Evolutionary conservation across 108 stramenopile species (phyloP), one percentile per base, ranked within the genome.

Genomic region (Pseudonitzschia multistriata): DNA sequence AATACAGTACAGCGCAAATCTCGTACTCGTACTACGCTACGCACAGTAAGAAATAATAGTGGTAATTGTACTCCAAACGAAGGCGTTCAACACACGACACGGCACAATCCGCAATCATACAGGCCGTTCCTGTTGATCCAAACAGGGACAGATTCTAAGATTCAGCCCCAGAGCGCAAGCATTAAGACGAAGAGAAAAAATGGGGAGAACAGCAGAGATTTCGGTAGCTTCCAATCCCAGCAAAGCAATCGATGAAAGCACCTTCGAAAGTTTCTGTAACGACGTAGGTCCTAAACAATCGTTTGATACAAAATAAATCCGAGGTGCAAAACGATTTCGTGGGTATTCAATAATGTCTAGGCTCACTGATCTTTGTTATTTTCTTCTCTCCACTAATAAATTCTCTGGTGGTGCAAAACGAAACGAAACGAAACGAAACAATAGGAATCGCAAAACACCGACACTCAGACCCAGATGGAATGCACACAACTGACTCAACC

Each of bases 401-500:
- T n/a, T n/a, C n/a, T n/a, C n/a, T n/a, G n/a, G n/a, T n/a, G n/a
- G n/a, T n/a, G n/a, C n/a, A n/a, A n/a, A n/a, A n/a, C n/a, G n/a
- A n/a, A n/a, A n/a, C n/a, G n/a, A n/a, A n/a, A n/a, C n/a, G n/a
- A n/a, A n/a, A n/a, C n/a, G n/a, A n/a, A n/a, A n/a, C n/a, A n/a
- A n/a, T n/a, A 71, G 71, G 71, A 62, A 50, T 71, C 71, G 29
- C 71, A 62, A 50, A 68, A 69, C 5, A 76, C 68, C 30, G 68
- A 69, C 17, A 76, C 68, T 5, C 74, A 76, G 34, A 69, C 50
- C 22, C 73, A 80, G 55, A 60, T 62, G 55, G 74, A 82, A 48
- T 55, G 64, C 34, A 79, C 81, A 53, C 81, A 82, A 66, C 35
- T 69, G n/a, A 64, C 74, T 7, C 74, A 68, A 49, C 25, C 68